Percentiles rank a stretch among this genome's conserved stretches.
Conservation (phyloP, 129 eudicot genomes). For the Pulicaria dysenterica region DNA sequence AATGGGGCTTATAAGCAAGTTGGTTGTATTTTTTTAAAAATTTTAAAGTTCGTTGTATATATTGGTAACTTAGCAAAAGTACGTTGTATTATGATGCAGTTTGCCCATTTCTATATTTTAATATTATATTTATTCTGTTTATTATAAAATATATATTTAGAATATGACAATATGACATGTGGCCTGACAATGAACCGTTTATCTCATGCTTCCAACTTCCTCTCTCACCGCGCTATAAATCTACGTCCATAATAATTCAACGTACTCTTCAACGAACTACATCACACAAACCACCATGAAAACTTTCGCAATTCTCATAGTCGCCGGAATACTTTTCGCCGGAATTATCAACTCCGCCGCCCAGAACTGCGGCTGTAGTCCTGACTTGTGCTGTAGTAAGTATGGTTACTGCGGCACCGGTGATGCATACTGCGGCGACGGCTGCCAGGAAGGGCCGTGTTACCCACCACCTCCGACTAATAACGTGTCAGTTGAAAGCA, state of each 20-base stretch:
- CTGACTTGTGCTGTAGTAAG: conserved; percentile 33
- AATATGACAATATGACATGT: background rate
- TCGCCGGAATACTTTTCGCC: conserved; percentile 12
- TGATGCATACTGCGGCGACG: conserved; percentile 36
- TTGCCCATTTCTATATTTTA: too few species aligned
- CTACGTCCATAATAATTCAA: background rate
- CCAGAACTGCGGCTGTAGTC: conserved; percentile 39
- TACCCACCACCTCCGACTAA: conserved; percentile 25
- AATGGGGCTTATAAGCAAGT: too few species aligned
- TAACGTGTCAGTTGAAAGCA: conserved; percentile 28
- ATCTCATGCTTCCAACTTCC: background rate
- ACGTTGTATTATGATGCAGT: too few species aligned
- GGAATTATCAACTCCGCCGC: conserved; percentile 19
- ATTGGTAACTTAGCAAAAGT: too few species aligned
- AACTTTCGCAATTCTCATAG: conserved; percentile 10
- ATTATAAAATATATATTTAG: too few species aligned
- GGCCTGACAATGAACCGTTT: background rate
- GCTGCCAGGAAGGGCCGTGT: conserved; percentile 40
- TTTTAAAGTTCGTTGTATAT: too few species aligned
- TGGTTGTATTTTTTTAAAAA: too few species aligned
- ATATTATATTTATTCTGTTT: too few species aligned
- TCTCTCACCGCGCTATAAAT: conserved; percentile 12
- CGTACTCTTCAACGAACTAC: background rate
- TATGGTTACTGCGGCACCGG: conserved; percentile 35
- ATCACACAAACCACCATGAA: conserved; percentile 27